Evolutionary conservation across 495 filamentous ascomycete species (phyloP), one percentile per base, ranked within the genome.

Genomic region (Chaetomidium leptoderma): DNA sequence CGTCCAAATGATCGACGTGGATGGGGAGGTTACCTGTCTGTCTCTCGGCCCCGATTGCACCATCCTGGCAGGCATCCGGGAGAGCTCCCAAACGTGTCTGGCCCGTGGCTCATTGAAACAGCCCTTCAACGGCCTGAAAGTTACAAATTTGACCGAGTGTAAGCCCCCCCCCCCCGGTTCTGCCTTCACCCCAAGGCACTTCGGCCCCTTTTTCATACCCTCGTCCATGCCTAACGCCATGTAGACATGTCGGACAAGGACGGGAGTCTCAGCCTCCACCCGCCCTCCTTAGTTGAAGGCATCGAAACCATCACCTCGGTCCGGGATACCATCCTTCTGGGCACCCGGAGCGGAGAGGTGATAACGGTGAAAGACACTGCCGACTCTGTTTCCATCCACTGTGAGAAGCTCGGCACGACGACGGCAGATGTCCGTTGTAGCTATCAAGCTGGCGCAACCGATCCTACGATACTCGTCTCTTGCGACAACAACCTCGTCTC

Each of bases 321-420:
- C 29, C 47, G 51, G 53, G 53, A 33, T 47, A 47, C 30, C 11
- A 57, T 79, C 11, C 27, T 72, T 7, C 53, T 72, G 3, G 77
- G 77, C 16, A 76, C 75, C n/a, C 68, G 74, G 21, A 67, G 71
- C 49, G 77, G 77, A 3, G 70, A 77, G 11, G 67, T 80, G n/a
- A 60, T 78, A 33, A 74, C 64, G 10, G 40, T 76, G 33, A 56
- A 37, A 9, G 21, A 55, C 10, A n/a, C 24, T 36, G 46, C 29
- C 9, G 46, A 35, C 24, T 23, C 43, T 19, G 19, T 49, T 16
- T 54, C 50, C 23, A 17, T 66, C 46, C 24, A 53, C 16, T 52
- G 36, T 36, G 66, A 70, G 30, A 68, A 64, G 43, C 60, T 72
- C 27, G 72, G 71, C 17, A 50, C 49, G 9, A 57, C 66, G 8